Conservation (phyloP, 148 eudicot species). For the Fagopyrum tataricum region DNA sequence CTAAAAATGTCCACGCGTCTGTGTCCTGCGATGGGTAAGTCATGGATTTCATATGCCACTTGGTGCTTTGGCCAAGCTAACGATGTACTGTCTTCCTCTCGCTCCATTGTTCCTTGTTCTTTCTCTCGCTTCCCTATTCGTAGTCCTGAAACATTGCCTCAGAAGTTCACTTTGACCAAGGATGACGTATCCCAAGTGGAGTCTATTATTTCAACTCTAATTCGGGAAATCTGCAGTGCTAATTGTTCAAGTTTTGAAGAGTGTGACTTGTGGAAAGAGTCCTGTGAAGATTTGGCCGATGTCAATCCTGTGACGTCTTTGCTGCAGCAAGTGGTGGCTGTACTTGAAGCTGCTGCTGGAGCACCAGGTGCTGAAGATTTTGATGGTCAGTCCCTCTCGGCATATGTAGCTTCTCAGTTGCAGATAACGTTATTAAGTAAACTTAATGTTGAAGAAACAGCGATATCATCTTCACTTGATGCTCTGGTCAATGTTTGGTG, state of each 20-base stretch:
- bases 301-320: conserved; percentile 28
- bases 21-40: conserved; percentile 76
- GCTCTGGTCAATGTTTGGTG: conserved; percentile 74
- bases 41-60: conserved; percentile 93
- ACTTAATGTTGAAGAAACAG: conserved; percentile 34
- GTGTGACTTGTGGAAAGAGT: conserved; percentile 22
- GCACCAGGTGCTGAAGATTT: conserved; percentile 71
- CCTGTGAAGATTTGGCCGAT: conserved; percentile 20
- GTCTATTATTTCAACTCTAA: conserved; percentile 39
- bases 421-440: conserved; percentile 36
- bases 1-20: conserved; percentile 68
- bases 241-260: conserved; percentile 29
- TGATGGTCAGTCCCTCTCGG: conserved; percentile 50
- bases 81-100: conserved; percentile 36
- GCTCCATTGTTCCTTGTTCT: conserved; percentile 33
- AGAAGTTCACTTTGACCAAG: conserved; percentile 53
- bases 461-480: conserved; percentile 32
- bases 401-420: conserved; percentile 60
- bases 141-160: conserved; percentile 48
- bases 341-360: conserved; percentile 76
- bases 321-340: conserved; percentile 47
- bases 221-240: conserved; percentile 23
- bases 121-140: conserved; percentile 52
- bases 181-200: conserved; percentile 59
- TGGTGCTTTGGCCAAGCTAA: conserved; percentile 90